These are phyloP conservation scores for Vitis hybrid DNA, from an alignment of 177 flowering plant genomes.

Conservation along the genomic window DNA sequence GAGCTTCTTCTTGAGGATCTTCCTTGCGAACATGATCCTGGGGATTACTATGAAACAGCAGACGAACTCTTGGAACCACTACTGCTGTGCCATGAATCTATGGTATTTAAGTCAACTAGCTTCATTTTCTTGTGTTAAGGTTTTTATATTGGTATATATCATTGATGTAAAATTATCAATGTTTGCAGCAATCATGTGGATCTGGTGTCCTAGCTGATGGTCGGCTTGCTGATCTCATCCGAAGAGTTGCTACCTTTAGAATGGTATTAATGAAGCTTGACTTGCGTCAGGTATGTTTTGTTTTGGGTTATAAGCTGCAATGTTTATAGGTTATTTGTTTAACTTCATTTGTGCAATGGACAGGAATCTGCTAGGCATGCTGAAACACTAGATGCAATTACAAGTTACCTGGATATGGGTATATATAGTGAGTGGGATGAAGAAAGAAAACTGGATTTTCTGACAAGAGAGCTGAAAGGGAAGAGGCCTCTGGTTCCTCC, in stretches of 20 bases:
- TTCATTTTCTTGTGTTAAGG: background rate
- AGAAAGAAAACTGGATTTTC: constrained; percentile 75
- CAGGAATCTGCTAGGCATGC: constrained; percentile 96
- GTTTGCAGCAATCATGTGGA: constrained; percentile 80
- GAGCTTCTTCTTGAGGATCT: constrained; percentile 90
- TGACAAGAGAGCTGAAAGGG: constrained; percentile 82
- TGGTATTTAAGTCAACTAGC: constrained; percentile 44
- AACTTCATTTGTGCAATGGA: constrained; percentile 10
- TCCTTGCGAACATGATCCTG: constrained; percentile 78
- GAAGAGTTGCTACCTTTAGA: constrained; percentile 91
- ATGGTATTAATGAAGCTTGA: constrained; percentile 94
- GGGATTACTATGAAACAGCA: constrained; percentile 77
- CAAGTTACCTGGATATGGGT: constrained; percentile 86
- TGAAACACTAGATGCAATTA: constrained; percentile 88
- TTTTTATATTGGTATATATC: background rate
- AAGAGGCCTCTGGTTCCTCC: constrained; percentile 91
- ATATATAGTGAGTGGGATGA: constrained; percentile 94
- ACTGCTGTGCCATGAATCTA: constrained; percentile 81
- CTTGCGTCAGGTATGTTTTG: constrained; percentile 76
- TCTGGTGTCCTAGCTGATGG: constrained; percentile 93
- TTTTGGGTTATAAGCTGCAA: constrained; percentile 6
- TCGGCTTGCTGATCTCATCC: constrained; percentile 81
- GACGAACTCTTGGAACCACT: constrained; percentile 83
- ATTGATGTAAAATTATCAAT: constrained; percentile 12
- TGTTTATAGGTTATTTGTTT: constrained; percentile 5